Evolutionary conservation across 495 filamentous ascomycete species (phyloP).

Genomic region (Evansstolkia leycettana): DNA sequence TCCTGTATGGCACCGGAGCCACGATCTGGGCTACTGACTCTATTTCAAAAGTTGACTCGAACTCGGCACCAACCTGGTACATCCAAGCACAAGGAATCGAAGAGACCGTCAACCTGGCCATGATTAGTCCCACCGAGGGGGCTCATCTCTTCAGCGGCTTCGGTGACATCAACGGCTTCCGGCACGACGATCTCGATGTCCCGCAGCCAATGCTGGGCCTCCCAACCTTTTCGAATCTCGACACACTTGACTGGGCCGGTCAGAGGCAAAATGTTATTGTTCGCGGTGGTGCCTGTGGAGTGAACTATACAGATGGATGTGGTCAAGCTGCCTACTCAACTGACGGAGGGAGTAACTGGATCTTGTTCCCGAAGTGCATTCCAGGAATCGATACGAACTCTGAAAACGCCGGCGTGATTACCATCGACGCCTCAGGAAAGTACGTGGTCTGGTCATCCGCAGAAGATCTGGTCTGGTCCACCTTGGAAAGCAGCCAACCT

Average conservation of each 20-base stretch:
- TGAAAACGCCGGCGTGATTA: slow-evolving; percentile 5
- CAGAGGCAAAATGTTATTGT: slow-evolving; percentile 39
- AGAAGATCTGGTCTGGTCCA: slow-evolving; percentile 38
- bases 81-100: slow-evolving; percentile 47
- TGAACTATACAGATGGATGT: slow-evolving; percentile 27
- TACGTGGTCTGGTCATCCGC: slow-evolving; percentile 15
- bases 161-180: slow-evolving; percentile 48
- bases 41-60: slow-evolving; percentile 28
- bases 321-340: slow-evolving; percentile 42
- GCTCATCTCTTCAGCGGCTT: slow-evolving; percentile 43
- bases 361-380: slow-evolving; percentile 5
- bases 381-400: slow-evolving; percentile 5
- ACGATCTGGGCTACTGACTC: slow-evolving; percentile 39
- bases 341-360: slow-evolving; percentile 11
- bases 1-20: slow-evolving; percentile 45
- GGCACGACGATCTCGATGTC: slow-evolving; percentile 29
- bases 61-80: slow-evolving; percentile 35
- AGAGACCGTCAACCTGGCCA: slow-evolving; percentile 40
- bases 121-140: slow-evolving; percentile 39
- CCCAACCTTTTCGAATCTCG: slow-evolving; percentile 36
- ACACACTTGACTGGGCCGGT: slow-evolving; percentile 45
- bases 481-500: slow-evolving; percentile 8
- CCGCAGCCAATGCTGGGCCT: slow-evolving; percentile 36
- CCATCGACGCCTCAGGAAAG: slow-evolving; percentile 9
- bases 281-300: slow-evolving; percentile 38